Evolutionary conservation across 2,329 filamentous ascomycete species (phyloP), one percentile per base, ranked within the genome.

Genomic region (Venturia oleaginea): DNA sequence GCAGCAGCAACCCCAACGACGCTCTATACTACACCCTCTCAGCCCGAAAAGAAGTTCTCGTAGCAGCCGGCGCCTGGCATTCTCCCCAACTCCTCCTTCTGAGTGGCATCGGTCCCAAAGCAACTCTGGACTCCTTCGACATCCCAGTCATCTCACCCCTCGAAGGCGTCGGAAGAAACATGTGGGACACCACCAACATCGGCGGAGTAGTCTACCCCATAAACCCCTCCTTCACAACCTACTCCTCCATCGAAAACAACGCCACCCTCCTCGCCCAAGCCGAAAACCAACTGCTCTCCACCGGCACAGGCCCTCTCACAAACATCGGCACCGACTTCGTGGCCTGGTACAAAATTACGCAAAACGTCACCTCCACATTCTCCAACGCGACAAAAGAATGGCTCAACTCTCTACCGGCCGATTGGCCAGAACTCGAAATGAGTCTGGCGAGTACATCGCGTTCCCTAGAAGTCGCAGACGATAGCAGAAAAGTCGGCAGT

Each of bases 141-240:
- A 65, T 65, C 34, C 24, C 32, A 17, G 40, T 65, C 24, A 13
- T 65, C 63, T 34, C 34, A 4, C 61, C 55, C 7, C 63, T 65
- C 19, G 81, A 82, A 0, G 84, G 86, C 55, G 85, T 90, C 2
- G 86, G 86, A 6, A 81, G 81, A 65, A 86, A 88, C 73, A 77
- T 89, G 4, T 77, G 85, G 65, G 86, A 89, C 70, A 63, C 81
- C 65, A 61, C 59, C 17, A 61, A 61, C 22, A 61, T 61, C 34
- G 59, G 59, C 19, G 59, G 59, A n/a, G 24, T 43, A 27, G 59
- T 61, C 32, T 61, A 61, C 17, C 32, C 32, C 17, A 61, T 61
- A 8, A 43, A 43, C 59, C 13, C 38, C 5, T 38, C 17, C 22
- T 40, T 61, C 38, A 40, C 27, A 7, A 61, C 59, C 17, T 61